Base-by-base conservation (phyloP, 1,284 basidiomycete species). In the Cutaneotrichosporon mucoides region DNA sequence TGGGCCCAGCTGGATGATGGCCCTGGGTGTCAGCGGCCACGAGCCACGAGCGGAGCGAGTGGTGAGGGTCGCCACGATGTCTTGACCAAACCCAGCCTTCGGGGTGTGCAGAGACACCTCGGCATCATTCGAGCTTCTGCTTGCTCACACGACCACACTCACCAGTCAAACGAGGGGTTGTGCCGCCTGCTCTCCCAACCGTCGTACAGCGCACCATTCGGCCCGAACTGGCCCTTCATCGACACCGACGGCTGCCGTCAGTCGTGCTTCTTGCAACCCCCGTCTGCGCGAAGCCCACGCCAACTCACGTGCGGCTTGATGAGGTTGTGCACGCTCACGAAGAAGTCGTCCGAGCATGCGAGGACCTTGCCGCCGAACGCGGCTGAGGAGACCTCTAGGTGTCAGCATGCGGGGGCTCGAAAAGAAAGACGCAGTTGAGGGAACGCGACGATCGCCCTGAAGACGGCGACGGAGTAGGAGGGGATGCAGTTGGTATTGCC, bases 181-280 rank as follows among this genome's bases (percentile, higher is more conserved):
- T 99, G 95, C 65, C 95, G 81, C 42, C 92, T 81, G 15, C 84
- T 86, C 77, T 99, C 95, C 95, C 95, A 99, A 54, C 94, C 95
- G 68, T 89, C 92, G 76, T 85, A 99, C 41, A 98, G 79, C 0
- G 95, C 95, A 34, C 95, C 95, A 52, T 94, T 95, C 1, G 93
- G 91, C 1, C 95, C 95, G 70, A 95, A 99, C 67, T 92, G 90
- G 11, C 96, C 95, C 78, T 93, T 90, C 77, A 93, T 78, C 68
- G 86, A 90, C 5, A 83, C 83, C 43, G 92, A 84, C 12, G 91
- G 86, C 69, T 73, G 60, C 34, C 2, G 5, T 34, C 42, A 43
- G 24, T 10, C 12, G 34, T 44, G 13, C n/a, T n/a, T 9, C 16
- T 6, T 34, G 16, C 35, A 72, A 6, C 37, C 37, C 37, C 37